Conservation (phyloP, 495 filamentous ascomycete genomes). For the Neurospora terricola region DNA sequence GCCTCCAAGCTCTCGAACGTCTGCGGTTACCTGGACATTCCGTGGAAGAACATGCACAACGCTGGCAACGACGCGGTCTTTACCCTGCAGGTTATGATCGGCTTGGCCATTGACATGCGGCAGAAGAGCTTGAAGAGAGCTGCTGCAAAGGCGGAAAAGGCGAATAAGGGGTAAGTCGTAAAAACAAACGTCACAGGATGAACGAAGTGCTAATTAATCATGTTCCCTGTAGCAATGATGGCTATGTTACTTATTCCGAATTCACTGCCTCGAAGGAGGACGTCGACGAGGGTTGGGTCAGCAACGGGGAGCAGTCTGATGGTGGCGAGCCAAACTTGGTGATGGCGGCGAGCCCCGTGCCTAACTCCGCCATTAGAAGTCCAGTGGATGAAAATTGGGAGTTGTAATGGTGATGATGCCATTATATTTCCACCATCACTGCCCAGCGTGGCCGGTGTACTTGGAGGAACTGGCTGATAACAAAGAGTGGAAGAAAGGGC, state of each 20-base stretch:
- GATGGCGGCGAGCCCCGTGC: background rate
- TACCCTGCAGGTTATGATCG: constrained; percentile 67
- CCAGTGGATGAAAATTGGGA: background rate
- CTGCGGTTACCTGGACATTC: constrained; percentile 54
- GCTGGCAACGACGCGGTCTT: constrained; percentile 91
- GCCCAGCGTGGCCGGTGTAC: background rate
- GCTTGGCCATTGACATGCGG: constrained; percentile 43
- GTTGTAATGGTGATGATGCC: background rate
- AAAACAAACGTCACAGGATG: background rate
- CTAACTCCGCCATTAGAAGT: background rate
- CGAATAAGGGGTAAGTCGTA: background rate
- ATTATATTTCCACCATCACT: background rate
- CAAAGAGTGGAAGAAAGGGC: background rate
- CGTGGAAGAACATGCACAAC: constrained; percentile 66
- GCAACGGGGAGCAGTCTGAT: constrained; percentile 21
- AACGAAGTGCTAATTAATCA: background rate
- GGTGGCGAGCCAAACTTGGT: constrained; percentile 13
- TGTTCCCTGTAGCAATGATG: background rate
- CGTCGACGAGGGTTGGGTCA: constrained; percentile 21
- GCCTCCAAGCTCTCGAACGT: constrained; percentile 46
- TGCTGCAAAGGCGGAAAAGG: background rate
- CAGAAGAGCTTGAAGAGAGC: constrained; percentile 5
- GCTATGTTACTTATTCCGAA: constrained; percentile 4
- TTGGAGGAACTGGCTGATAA: background rate
- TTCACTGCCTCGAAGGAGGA: constrained; percentile 4